Conservation (phyloP, 2,329 filamentous ascomycete species). For the Penicillium sp. region DNA sequence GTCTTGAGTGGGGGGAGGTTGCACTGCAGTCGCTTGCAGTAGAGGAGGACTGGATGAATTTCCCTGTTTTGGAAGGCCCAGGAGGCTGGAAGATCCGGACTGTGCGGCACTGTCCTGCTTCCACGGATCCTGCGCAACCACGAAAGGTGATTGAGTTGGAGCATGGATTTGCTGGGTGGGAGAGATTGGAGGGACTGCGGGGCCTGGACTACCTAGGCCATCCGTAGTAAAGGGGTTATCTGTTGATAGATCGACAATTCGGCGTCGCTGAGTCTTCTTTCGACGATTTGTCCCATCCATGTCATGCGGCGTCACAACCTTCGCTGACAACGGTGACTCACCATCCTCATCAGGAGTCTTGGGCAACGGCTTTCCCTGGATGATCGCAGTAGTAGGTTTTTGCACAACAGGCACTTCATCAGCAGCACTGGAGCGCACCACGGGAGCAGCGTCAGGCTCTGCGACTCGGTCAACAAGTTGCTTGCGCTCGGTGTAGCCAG, state of each 20-base stretch:
- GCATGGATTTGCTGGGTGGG: slow-evolving; percentile 31
- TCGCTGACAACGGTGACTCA: slow-evolving; percentile 7
- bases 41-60: slow-evolving; percentile 18
- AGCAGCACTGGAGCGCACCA: slow-evolving; percentile 68
- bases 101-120: slow-evolving; percentile 33
- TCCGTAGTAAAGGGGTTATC: slow-evolving; percentile 39
- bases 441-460: slow-evolving; percentile 72
- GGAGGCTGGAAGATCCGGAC: slow-evolving; percentile 27
- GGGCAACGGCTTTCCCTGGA: slow-evolving; percentile 11
- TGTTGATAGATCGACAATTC: slow-evolving; percentile 59
- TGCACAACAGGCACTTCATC: slow-evolving; percentile 67
- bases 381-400: slow-evolving; percentile 51
- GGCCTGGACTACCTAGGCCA: slow-evolving; percentile 29
- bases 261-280: slow-evolving; percentile 55
- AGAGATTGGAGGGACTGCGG: slow-evolving; percentile 31
- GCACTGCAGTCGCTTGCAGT: slow-evolving; percentile 20
- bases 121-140: slow-evolving; percentile 30
- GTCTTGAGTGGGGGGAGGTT: slow-evolving; percentile 29
- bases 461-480: slow-evolving; percentile 79
- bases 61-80: slow-evolving; percentile 18
- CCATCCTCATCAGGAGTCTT: slow-evolving; percentile 17
- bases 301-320: slow-evolving; percentile 23
- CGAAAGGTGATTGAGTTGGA: slow-evolving; percentile 25
- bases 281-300: slow-evolving; percentile 38
- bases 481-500: slow-evolving; percentile 82